phyloP scores from a whole-genome alignment of 805 yeast species.

The Candida loeiensis region DNA sequence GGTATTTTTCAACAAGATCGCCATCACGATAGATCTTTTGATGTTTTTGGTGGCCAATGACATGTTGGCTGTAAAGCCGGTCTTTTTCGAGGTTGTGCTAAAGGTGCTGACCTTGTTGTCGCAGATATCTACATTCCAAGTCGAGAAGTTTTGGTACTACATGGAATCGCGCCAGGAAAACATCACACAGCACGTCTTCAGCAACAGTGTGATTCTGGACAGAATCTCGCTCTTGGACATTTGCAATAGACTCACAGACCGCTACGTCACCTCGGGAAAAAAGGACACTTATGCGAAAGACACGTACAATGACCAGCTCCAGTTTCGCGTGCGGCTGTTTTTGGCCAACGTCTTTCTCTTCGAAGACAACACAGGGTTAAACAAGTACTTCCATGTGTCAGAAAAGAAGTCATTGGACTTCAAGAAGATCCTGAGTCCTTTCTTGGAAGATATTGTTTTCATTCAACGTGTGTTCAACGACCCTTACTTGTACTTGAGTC shows the following conservation, averaged over 20 bases:
- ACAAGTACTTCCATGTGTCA: constrained; percentile 34
- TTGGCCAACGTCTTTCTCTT: constrained; percentile 31
- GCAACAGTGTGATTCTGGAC: constrained; percentile 26
- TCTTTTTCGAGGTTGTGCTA: constrained; percentile 25
- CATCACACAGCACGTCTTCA: constrained; percentile 25
- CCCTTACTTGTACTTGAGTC: constrained; percentile 31
- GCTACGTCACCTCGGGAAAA: constrained; percentile 19
- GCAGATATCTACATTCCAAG: constrained; percentile 17
- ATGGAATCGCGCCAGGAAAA: constrained; percentile 30
- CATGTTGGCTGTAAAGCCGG: constrained; percentile 17
- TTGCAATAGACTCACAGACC: constrained; percentile 38
- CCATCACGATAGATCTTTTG: constrained; percentile 25
- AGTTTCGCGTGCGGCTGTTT: constrained; percentile 33
- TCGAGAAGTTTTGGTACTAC: constrained; percentile 34
- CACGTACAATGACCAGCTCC: constrained; percentile 36
- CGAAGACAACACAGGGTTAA: constrained; percentile 45
- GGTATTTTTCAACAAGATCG: constrained; percentile 15
- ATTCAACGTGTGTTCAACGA: constrained; percentile 31
- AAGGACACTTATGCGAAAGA: constrained; percentile 34
- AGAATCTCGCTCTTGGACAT: constrained; percentile 39
- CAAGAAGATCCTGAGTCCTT: constrained; percentile 18
- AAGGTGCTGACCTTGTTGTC: constrained; percentile 22
- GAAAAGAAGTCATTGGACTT: constrained; percentile 25
- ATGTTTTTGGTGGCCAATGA: constrained; percentile 18
- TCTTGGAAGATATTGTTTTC: constrained; percentile 31